Conservation (phyloP, 345 rosid species). For the Carallia brachiata region DNA sequence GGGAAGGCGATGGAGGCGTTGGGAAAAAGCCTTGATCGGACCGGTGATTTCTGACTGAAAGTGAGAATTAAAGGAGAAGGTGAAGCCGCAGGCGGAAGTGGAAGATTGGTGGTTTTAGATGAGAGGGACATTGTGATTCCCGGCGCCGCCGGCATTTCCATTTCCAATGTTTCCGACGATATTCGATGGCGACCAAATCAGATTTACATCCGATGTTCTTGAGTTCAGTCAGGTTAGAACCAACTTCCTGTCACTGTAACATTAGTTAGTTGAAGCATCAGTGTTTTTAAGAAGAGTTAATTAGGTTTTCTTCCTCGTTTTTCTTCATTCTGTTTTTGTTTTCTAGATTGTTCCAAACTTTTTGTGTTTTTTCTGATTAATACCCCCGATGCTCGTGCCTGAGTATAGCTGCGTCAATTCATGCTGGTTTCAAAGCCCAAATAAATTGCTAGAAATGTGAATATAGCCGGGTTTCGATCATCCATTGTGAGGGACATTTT, state of each 20-base stretch:
- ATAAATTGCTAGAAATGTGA: no score
- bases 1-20: conserved; percentile 43
- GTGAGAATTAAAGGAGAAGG: conserved; percentile 18
- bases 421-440: no score
- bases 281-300: no score
- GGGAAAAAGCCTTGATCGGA: conserved; percentile 57
- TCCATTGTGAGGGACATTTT: no score
- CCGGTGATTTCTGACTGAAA: conserved; percentile 53
- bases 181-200: conserved; percentile 60
- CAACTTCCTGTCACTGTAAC: background rate
- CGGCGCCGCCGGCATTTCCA: conserved; percentile 17
- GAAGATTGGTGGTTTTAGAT: conserved; percentile 45
- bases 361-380: no score
- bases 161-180: conserved; percentile 49
- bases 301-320: no score
- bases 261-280: background rate
- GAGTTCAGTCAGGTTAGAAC: conserved; percentile 54
- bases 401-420: no score
- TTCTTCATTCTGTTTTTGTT: no score
- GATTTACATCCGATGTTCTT: conserved; percentile 66
- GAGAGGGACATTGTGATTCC: conserved; percentile 46
- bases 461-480: no score
- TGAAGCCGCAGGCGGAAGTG: conserved; percentile 1
- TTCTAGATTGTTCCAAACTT: no score
- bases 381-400: no score